phyloP scores from a whole-genome alignment of 2,329 filamentous ascomycete genomes.

The Talaromyces sp. region DNA sequence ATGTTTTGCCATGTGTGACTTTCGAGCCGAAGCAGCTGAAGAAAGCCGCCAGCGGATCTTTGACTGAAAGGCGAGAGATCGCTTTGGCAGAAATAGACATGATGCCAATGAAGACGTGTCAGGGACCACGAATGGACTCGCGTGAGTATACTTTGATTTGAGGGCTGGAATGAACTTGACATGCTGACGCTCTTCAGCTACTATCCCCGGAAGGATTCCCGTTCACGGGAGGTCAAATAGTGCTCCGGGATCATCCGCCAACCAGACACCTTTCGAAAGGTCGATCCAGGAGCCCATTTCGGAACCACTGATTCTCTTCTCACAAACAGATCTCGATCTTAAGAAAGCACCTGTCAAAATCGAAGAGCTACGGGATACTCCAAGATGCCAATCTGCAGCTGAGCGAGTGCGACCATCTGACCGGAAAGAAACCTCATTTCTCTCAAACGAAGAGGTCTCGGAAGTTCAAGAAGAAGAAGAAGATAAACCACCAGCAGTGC shows the following conservation, averaged over 20 bases:
- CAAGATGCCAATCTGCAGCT: neutral
- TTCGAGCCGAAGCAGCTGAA: constrained; percentile 17
- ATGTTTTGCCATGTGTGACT: neutral
- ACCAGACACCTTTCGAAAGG: constrained; percentile 18
- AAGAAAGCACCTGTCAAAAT: neutral
- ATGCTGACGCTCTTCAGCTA: constrained; percentile 25
- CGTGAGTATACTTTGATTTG: constrained; percentile 24
- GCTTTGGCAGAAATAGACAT: constrained; percentile 24
- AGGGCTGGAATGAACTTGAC: neutral
- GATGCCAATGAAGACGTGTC: constrained; percentile 23
- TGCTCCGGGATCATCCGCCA: constrained; percentile 24
- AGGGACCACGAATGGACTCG: constrained; percentile 27
- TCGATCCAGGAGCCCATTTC: constrained; percentile 18
- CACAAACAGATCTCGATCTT: constrained; percentile 6
- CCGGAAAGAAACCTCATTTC: neutral
- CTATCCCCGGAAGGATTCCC: constrained; percentile 30
- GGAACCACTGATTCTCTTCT: constrained; percentile 19
- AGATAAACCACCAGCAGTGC: constrained; percentile 27
- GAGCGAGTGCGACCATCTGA: neutral
- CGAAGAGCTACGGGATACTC: neutral
- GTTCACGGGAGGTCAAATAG: constrained; percentile 30
- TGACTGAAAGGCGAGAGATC: constrained; percentile 24
- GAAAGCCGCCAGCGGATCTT: constrained; percentile 19
- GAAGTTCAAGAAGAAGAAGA: neutral
- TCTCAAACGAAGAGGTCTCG: neutral